Percentiles rank a stretch among this genome's conserved stretches.
Evolutionary conservation across 2,329 filamentous ascomycete species (phyloP).

Genomic region (Periconia sp.): DNA sequence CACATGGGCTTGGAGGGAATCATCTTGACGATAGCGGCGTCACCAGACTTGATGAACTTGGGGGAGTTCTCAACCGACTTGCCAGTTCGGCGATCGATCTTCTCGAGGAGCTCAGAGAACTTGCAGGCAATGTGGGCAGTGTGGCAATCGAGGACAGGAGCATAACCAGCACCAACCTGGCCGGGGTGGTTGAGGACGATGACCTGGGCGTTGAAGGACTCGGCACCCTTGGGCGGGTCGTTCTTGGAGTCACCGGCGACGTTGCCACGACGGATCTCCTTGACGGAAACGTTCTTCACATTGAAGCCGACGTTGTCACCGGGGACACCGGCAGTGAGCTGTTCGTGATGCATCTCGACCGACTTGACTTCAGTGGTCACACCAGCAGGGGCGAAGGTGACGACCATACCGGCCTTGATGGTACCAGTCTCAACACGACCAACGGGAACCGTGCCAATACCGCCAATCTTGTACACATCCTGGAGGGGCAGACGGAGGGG

Average conservation of each 20-base stretch:
- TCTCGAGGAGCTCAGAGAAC: constrained; percentile 98
- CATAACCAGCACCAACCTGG: constrained; percentile 99
- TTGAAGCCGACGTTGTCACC: constrained; percentile 99
- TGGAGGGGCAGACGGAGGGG: constrained; percentile 99
- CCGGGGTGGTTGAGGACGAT: constrained; percentile 99
- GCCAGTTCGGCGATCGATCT: constrained; percentile 99
- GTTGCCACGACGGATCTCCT: constrained; percentile 99
- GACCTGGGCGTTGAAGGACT: constrained; percentile 99
- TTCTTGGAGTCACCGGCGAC: constrained; percentile 99
- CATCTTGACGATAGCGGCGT: constrained; percentile 99
- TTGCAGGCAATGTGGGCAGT: constrained; percentile 99
- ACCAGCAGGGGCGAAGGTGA: constrained; percentile 97
- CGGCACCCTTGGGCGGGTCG: constrained; percentile 87
- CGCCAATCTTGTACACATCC: constrained; percentile 99
- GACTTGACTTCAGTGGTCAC: constrained; percentile 99
- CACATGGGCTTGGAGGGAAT: constrained; percentile 99
- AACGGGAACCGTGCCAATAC: constrained; percentile 99
- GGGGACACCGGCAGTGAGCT: constrained; percentile 91
- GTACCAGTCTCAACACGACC: constrained; percentile 99
- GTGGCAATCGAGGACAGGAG: constrained; percentile 99
- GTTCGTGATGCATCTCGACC: constrained; percentile 99
- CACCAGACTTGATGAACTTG: constrained; percentile 99
- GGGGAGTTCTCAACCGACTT: constrained; percentile 90
- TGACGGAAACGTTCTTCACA: constrained; percentile 99
- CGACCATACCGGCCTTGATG: constrained; percentile 89